Evolutionary conservation across 495 filamentous ascomycete species (phyloP).

Genomic region (Aspergillus affinis): DNA sequence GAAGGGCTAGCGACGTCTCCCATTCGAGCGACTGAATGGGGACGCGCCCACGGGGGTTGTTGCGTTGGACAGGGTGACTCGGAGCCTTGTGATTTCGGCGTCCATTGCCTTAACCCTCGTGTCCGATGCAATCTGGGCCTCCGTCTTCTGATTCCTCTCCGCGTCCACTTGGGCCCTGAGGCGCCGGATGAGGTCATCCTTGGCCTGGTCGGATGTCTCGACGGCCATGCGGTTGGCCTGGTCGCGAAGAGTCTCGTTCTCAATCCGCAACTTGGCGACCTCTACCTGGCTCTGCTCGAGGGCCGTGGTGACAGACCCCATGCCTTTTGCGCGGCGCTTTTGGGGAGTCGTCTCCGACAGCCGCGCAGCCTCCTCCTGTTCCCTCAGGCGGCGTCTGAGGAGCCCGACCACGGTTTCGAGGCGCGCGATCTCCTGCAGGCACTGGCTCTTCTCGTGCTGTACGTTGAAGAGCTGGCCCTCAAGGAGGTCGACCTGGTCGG

Average conservation of each 20-base stretch:
- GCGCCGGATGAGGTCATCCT: neutral
- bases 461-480: no score
- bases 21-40: neutral
- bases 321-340: conserved; percentile 9
- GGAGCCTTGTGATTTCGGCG: conserved; percentile 15
- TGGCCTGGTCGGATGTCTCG: neutral
- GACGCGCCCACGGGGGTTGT: neutral
- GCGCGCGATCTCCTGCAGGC: neutral
- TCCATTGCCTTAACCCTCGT: conserved; percentile 11
- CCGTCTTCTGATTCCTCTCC: conserved; percentile 8
- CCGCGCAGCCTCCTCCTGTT: neutral
- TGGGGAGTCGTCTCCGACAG: conserved; percentile 11
- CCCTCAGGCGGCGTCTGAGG: conserved; percentile 12
- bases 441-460: neutral
- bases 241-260: conserved; percentile 9
- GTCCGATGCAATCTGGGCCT: conserved; percentile 12
- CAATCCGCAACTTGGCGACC: conserved; percentile 8
- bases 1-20: neutral
- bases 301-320: conserved; percentile 12
- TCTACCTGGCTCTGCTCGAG: conserved; percentile 13
- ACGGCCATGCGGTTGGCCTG: neutral
- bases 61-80: conserved; percentile 14
- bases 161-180: conserved; percentile 2
- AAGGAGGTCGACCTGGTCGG: neutral
- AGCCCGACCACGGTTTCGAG: neutral